Conservation (phyloP, 352 stramenopile species). For the Globisporangium abappressorium region DNA sequence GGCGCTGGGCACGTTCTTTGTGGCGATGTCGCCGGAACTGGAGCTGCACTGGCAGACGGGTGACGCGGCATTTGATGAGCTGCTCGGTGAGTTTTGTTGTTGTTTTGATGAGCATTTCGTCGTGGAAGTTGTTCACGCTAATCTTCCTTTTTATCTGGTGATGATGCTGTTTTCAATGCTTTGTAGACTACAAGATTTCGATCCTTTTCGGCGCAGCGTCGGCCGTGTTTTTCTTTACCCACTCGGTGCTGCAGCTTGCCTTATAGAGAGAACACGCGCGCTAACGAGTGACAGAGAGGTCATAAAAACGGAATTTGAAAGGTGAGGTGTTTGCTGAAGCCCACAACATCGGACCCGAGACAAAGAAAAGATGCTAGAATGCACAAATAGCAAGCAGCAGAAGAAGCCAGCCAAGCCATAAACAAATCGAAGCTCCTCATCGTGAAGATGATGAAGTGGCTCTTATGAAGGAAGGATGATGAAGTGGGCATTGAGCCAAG, state of each 20-base stretch:
- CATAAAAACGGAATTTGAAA: background rate
- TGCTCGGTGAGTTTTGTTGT: constrained; percentile 50
- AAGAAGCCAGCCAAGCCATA: background rate
- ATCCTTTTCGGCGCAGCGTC: constrained; percentile 58
- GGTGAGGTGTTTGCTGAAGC: background rate
- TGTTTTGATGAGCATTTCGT: background rate
- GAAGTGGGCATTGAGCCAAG: background rate
- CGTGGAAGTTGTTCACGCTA: background rate
- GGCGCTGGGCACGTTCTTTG: constrained; percentile 46
- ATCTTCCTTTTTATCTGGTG: background rate
- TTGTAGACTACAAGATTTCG: constrained; percentile 81
- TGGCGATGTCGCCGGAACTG: constrained; percentile 60
- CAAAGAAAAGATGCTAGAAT: background rate
- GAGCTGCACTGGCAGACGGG: constrained; percentile 64
- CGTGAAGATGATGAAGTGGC: background rate
- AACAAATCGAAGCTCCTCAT: background rate
- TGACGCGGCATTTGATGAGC: constrained; percentile 49
- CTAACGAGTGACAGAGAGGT: background rate
- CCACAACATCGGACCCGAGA: background rate
- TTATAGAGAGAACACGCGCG: constrained; percentile 23
- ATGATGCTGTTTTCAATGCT: background rate
- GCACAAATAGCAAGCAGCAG: background rate
- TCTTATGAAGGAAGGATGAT: background rate
- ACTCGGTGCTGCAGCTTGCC: constrained; percentile 57
- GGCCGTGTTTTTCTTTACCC: constrained; percentile 62